Percentiles rank a stretch among this genome's conserved stretches.
These are phyloP conservation scores for Amylocystis lapponica DNA, from an alignment of 768 basidiomycete species.

Conservation along the genomic window DNA sequence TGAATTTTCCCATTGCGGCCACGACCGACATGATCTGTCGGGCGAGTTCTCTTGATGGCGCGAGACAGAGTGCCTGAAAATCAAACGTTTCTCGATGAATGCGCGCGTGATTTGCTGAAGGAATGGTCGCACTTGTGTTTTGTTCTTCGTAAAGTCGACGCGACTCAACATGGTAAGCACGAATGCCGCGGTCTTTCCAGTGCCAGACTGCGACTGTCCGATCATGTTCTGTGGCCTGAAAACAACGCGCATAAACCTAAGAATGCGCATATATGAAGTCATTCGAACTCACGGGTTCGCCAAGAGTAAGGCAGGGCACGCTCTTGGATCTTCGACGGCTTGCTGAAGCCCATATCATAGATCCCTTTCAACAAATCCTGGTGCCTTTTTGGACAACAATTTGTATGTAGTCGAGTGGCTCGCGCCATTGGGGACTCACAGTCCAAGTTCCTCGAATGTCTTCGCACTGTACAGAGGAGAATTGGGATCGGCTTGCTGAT, in stretches of 20 bases:
- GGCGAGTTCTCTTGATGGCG: constrained; percentile 94
- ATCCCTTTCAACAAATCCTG: constrained; percentile 89
- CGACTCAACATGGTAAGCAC: constrained; percentile 96
- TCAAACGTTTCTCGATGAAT: background rate
- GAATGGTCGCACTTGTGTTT: constrained; percentile 76
- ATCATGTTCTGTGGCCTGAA: constrained; percentile 96
- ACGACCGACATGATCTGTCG: constrained; percentile 97
- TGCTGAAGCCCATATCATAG: constrained; percentile 92
- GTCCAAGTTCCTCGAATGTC: constrained; percentile 90
- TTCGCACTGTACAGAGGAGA: constrained; percentile 94
- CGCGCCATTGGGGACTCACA: constrained; percentile 63
- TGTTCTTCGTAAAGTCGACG: constrained; percentile 75
- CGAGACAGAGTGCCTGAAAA: constrained; percentile 87
- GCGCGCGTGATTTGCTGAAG: no score
- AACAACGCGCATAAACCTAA: background rate
- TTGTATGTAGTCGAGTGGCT: constrained; percentile 54
- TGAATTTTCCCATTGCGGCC: constrained; percentile 92
- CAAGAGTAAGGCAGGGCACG: constrained; percentile 88
- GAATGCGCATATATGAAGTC: constrained; percentile 2
- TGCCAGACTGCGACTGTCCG: constrained; percentile 98
- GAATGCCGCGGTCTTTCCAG: constrained; percentile 98
- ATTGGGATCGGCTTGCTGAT: constrained; percentile 92
- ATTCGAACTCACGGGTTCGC: constrained; percentile 68
- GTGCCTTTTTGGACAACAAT: no score
- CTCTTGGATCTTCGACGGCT: constrained; percentile 99